A percentile compares a stretch with the other conserved stretches of the same genome.
These are phyloP conservation scores for Wickerhamomyces xylosicus DNA, from an alignment of 805 yeast species.

Conservation along the genomic window DNA sequence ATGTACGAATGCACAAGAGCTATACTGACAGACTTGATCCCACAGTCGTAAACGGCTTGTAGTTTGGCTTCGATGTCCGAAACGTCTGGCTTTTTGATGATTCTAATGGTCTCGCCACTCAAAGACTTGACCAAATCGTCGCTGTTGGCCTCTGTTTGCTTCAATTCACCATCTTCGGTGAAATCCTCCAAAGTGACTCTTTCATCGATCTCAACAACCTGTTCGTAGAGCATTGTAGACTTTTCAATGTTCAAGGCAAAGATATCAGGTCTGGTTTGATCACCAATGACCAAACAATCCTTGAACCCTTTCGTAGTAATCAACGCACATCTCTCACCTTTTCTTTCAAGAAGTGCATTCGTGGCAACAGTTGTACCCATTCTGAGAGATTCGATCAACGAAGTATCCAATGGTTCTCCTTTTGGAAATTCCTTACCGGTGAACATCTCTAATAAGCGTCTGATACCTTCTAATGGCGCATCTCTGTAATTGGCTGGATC, in stretches of 20 bases:
- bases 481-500: slow-evolving; percentile 83
- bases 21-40: slow-evolving; percentile 61
- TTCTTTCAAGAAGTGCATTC: slow-evolving; percentile 85
- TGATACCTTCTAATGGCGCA: slow-evolving; percentile 88
- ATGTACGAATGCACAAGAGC: slow-evolving; percentile 68
- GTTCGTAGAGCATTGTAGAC: slow-evolving; percentile 60
- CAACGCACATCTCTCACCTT: slow-evolving; percentile 82
- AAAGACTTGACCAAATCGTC: slow-evolving; percentile 37
- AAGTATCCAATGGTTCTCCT: slow-evolving; percentile 48
- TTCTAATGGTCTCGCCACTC: slow-evolving; percentile 58
- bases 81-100: slow-evolving; percentile 41
- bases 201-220: slow-evolving; percentile 81
- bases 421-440: slow-evolving; percentile 47
- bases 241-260: slow-evolving; percentile 73
- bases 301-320: slow-evolving; percentile 83
- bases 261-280: slow-evolving; percentile 84
- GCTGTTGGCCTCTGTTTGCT: slow-evolving; percentile 15
- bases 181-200: slow-evolving; percentile 78
- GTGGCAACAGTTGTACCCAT: slow-evolving; percentile 97
- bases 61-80: slow-evolving; percentile 32
- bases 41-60: slow-evolving; percentile 36
- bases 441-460: slow-evolving; percentile 60
- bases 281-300: slow-evolving; percentile 77
- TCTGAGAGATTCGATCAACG: slow-evolving; percentile 55
- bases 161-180: slow-evolving; percentile 55